Conservation (phyloP, 352 stramenopile genomes). For the Ophiocytium majus region DNA sequence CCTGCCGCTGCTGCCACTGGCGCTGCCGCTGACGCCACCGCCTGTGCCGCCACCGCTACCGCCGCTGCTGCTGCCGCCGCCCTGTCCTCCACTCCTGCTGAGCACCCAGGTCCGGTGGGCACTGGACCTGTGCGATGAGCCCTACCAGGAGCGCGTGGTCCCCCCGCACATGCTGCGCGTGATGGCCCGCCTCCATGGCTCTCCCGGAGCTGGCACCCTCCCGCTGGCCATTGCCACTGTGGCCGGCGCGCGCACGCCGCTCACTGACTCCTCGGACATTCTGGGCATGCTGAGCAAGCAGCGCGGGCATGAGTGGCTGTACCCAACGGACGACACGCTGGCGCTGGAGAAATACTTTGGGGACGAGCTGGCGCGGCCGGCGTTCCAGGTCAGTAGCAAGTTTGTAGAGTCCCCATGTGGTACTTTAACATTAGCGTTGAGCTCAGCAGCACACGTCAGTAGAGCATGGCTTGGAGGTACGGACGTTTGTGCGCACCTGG, state of each 20-base stretch:
- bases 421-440: too few species aligned
- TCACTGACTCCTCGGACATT: conserved; percentile 1
- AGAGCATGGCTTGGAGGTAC: too few species aligned
- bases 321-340: not conserved
- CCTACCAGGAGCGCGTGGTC: conserved; percentile 23
- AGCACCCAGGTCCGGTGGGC: too few species aligned
- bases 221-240: conserved; percentile 15
- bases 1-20: too few species aligned
- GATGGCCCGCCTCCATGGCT: not conserved
- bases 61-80: too few species aligned
- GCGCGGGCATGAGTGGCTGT: not conserved
- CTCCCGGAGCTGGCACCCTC: not conserved
- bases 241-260: not conserved
- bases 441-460: too few species aligned
- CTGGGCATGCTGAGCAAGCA: not conserved
- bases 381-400: not conserved
- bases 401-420: too few species aligned
- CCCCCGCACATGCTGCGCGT: conserved; percentile 5
- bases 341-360: conserved; percentile 16
- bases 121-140: conserved; percentile 34
- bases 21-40: too few species aligned
- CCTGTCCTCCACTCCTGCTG: too few species aligned
- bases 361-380: not conserved
- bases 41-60: too few species aligned
- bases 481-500: too few species aligned